A percentile compares a stretch with the other conserved stretches of the same genome.
Conservation (phyloP, 2,329 filamentous ascomycete genomes). For the Colletotrichum plurivorum region DNA sequence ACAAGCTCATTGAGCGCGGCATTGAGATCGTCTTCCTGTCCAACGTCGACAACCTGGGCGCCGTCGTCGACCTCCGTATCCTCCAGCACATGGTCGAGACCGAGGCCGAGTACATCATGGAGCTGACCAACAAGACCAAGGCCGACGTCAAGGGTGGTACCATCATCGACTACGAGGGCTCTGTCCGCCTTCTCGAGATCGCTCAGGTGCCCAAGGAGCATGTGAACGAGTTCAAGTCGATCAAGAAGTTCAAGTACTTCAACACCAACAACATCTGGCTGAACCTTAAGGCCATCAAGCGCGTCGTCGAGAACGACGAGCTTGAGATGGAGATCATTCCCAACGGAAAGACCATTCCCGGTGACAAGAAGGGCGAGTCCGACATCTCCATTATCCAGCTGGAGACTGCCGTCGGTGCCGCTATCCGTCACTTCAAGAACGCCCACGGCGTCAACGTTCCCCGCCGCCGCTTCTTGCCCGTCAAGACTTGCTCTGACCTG, state of each 20-base stretch:
- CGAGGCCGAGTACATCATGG: constrained; percentile 99
- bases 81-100: constrained; percentile 99
- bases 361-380: constrained; percentile 99
- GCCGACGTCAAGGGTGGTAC: constrained; percentile 99
- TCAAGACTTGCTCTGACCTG: constrained; percentile 99
- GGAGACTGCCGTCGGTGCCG: constrained; percentile 97
- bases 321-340: constrained; percentile 99
- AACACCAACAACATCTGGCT: constrained; percentile 99
- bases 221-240: constrained; percentile 99
- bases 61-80: constrained; percentile 97
- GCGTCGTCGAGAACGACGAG: constrained; percentile 98
- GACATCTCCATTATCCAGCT: constrained; percentile 98
- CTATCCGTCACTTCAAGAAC: constrained; percentile 98
- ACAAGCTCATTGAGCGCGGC: constrained; percentile 94
- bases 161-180: constrained; percentile 99
- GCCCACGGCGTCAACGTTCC: constrained; percentile 99
- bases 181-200: constrained; percentile 96
- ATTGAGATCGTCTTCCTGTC: constrained; percentile 99
- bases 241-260: constrained; percentile 99
- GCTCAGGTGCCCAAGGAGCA: constrained; percentile 99
- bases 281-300: constrained; percentile 97
- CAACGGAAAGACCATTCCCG: constrained; percentile 98
- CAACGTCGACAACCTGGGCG: constrained; percentile 98
- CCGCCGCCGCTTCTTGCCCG: constrained; percentile 96
- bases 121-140: constrained; percentile 99